These are phyloP conservation scores for Orbilia brochopaga DNA, from an alignment of 2,329 filamentous ascomycete genomes.

Conservation along the genomic window DNA sequence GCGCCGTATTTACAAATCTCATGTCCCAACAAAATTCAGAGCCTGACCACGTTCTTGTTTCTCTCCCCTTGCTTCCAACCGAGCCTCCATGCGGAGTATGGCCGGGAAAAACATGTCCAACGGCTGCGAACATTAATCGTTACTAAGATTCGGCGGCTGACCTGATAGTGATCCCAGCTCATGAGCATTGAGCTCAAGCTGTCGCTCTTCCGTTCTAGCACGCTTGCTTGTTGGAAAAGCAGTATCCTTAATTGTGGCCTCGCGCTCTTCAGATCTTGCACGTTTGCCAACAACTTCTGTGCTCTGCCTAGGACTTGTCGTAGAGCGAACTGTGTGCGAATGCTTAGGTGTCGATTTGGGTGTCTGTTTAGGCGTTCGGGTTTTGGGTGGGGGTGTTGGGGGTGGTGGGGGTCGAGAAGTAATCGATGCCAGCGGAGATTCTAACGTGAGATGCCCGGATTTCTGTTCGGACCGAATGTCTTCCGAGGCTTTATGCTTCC, in stretches of 20 bases:
- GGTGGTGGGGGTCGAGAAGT: constrained; percentile 32
- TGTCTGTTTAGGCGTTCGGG: constrained; percentile 32
- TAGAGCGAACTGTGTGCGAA: constrained; percentile 54
- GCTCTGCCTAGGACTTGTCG: constrained; percentile 36
- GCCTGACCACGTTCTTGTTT: too few species aligned
- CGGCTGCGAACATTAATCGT: constrained; percentile 73
- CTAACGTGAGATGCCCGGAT: constrained; percentile 7
- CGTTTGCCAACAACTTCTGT: constrained; percentile 9
- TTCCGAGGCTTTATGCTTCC: constrained; percentile 40
- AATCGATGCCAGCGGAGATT: constrained; percentile 6
- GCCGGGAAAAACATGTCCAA: background rate
- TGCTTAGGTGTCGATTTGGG: constrained; percentile 51
- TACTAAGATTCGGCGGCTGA: constrained; percentile 59
- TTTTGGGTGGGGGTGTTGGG: constrained; percentile 30
- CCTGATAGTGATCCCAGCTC: constrained; percentile 1
- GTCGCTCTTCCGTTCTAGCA: constrained; percentile 40
- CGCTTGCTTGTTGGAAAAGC: constrained; percentile 33
- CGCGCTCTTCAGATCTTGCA: constrained; percentile 47
- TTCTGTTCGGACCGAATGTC: constrained; percentile 19
- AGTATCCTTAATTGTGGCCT: constrained; percentile 30
- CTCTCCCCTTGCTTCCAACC: too few species aligned
- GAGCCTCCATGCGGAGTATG: too few species aligned
- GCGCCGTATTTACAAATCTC: too few species aligned
- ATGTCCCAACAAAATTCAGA: too few species aligned
- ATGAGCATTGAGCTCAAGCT: constrained; percentile 1